phyloP scores from a whole-genome alignment of 1,284 basidiomycete genomes.

The Sporisorium iseilematis-ciliati region DNA sequence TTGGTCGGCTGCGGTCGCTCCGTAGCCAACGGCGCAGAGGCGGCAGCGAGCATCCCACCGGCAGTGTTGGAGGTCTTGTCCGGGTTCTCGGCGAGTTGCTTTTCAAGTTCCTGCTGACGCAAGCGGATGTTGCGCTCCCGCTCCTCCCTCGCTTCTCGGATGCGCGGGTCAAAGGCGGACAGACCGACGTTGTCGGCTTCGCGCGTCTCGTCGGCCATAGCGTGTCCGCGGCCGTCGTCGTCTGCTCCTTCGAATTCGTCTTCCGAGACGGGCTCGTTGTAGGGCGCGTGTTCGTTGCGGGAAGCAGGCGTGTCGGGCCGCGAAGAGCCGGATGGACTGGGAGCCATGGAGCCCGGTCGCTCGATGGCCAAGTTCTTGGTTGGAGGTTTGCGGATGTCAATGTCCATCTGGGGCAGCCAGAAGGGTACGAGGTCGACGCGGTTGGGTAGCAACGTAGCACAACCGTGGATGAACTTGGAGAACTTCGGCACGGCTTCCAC shows the following conservation, averaged over 20 bases:
- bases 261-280: slow-evolving; percentile 67
- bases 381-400: slow-evolving; percentile 69
- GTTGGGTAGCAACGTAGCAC: slow-evolving; percentile 89
- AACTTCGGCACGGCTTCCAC: slow-evolving; percentile 73
- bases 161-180: slow-evolving; percentile 63
- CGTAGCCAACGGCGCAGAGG: slow-evolving; percentile 32
- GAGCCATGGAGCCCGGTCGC: slow-evolving; percentile 51
- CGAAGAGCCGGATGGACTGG: slow-evolving; percentile 48
- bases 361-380: slow-evolving; percentile 62
- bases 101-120: slow-evolving; percentile 64
- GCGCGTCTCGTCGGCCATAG: slow-evolving; percentile 59
- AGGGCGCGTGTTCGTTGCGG: slow-evolving; percentile 35
- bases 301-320: slow-evolving; percentile 60
- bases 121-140: slow-evolving; percentile 65
- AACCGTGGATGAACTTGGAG: slow-evolving; percentile 98
- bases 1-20: slow-evolving; percentile 24
- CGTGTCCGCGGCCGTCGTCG: slow-evolving; percentile 52
- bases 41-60: slow-evolving; percentile 48
- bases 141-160: slow-evolving; percentile 64
- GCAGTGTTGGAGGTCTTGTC: slow-evolving; percentile 48
- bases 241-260: slow-evolving; percentile 68
- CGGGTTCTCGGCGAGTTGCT: slow-evolving; percentile 52
- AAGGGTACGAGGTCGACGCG: slow-evolving; percentile 98
- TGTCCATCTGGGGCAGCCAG: slow-evolving; percentile 93
- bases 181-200: slow-evolving; percentile 66